Conservation (phyloP, 495 filamentous ascomycete genomes). For the Neurospora africana region DNA sequence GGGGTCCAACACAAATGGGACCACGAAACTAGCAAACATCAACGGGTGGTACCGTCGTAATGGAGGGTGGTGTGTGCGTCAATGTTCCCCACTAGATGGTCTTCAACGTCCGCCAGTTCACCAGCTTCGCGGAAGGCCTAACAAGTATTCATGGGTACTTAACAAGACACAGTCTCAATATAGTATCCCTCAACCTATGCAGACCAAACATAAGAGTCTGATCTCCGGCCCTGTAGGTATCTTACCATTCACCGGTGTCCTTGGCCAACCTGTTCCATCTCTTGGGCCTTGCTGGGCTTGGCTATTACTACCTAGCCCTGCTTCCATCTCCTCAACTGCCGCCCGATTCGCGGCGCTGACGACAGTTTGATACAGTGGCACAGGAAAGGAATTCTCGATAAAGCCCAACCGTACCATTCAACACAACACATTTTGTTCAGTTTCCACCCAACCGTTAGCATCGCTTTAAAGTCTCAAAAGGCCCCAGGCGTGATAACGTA, state of each 20-base stretch:
- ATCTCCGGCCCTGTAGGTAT: background rate
- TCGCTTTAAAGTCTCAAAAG: background rate
- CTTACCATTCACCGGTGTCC: background rate
- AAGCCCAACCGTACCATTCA: background rate
- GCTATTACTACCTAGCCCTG: background rate
- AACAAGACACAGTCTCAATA: background rate
- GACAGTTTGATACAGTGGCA: background rate
- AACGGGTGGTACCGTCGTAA: background rate
- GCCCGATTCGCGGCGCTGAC: slow-evolving; percentile 8
- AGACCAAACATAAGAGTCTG: background rate
- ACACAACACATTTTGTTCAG: background rate
- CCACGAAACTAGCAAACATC: slow-evolving; percentile 7
- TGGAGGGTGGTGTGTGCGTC: background rate
- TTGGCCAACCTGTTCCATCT: background rate
- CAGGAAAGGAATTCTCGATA: background rate
- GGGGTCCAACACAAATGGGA: slow-evolving; percentile 8
- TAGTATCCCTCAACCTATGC: background rate
- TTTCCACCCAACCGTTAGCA: background rate
- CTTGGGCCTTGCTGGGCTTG: slow-evolving; percentile 7
- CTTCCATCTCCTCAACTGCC: slow-evolving; percentile 5
- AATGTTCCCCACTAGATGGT: background rate
- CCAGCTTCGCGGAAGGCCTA: background rate
- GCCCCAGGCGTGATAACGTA: background rate
- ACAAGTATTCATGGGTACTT: background rate
- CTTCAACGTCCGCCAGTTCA: background rate